These are phyloP conservation scores for Prunella vulgaris DNA, from an alignment of 257 asterid genomes.

Conservation along the genomic window DNA sequence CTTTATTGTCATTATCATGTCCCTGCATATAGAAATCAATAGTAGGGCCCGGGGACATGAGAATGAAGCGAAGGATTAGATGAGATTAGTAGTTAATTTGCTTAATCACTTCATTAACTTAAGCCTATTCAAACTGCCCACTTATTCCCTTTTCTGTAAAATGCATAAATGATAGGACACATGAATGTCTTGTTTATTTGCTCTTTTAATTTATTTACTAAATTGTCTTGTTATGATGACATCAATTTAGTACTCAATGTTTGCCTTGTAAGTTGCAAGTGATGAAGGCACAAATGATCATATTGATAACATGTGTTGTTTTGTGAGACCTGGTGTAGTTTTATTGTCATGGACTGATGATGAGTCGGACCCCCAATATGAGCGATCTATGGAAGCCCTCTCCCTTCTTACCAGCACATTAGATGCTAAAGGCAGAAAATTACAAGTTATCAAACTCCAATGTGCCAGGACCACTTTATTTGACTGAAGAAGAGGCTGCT, in stretches of 20 bases:
- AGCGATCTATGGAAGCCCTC: slow-evolving; percentile 65
- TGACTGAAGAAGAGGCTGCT: slow-evolving; percentile 77
- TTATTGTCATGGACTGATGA: slow-evolving; percentile 90
- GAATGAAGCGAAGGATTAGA: no score
- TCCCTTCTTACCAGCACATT: slow-evolving; percentile 48
- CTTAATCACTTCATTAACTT: no score
- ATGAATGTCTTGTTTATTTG: neutral
- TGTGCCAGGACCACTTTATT: slow-evolving; percentile 75
- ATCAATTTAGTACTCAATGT: neutral
- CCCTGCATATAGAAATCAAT: no score
- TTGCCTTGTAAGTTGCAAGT: slow-evolving; percentile 43
- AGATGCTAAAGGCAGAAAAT: slow-evolving; percentile 77
- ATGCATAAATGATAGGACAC: neutral
- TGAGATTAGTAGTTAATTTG: no score
- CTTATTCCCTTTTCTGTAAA: no score
- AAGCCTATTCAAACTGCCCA: neutral
- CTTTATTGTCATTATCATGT: neutral
- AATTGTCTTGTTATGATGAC: neutral
- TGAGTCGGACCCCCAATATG: slow-evolving; percentile 70
- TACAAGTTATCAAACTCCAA: slow-evolving; percentile 85
- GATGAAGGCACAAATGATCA: slow-evolving; percentile 98
- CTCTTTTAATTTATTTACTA: neutral
- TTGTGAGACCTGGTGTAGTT: slow-evolving; percentile 80
- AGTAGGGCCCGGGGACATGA: no score
- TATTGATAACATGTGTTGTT: slow-evolving; percentile 91